Evolutionary conservation across 2,329 filamentous ascomycete genomes (phyloP).

Genomic region (Phyllosticta ampelicida): DNA sequence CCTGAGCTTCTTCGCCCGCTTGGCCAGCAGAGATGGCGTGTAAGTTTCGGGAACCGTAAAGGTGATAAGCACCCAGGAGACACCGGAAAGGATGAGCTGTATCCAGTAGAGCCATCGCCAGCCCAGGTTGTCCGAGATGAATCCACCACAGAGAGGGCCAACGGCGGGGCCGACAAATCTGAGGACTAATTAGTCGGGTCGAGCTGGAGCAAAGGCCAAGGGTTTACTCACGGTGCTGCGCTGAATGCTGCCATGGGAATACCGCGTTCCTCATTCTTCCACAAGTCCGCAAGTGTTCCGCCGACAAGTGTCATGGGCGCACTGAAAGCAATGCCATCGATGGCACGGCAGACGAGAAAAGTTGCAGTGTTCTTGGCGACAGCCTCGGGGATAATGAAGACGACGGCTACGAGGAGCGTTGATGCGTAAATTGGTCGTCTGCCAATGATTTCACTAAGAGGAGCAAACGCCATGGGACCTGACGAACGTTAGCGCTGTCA

Average conservation of each 20-base stretch:
- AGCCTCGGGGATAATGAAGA: conserved; percentile 74
- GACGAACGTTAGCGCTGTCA: background rate
- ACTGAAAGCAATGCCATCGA: conserved; percentile 75
- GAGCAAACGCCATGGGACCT: conserved; percentile 71
- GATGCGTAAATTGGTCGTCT: conserved; percentile 59
- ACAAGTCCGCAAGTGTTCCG: conserved; percentile 74
- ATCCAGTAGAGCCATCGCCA: conserved; percentile 88
- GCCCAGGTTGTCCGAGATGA: conserved; percentile 54
- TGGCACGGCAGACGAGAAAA: conserved; percentile 62
- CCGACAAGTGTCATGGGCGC: conserved; percentile 81
- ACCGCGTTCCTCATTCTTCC: conserved; percentile 71
- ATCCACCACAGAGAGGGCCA: conserved; percentile 59
- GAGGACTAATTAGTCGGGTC: background rate
- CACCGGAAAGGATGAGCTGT: conserved; percentile 62
- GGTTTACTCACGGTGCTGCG: conserved; percentile 52
- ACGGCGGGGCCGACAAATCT: conserved; percentile 65
- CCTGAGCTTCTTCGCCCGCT: conserved; percentile 60
- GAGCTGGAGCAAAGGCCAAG: background rate
- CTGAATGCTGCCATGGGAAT: conserved; percentile 81
- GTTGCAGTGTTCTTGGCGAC: conserved; percentile 66
- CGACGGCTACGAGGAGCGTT: conserved; percentile 57
- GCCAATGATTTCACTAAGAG: conserved; percentile 65
- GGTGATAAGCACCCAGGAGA: conserved; percentile 64
- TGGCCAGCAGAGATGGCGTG: conserved; percentile 63
- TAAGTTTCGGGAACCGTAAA: conserved; percentile 91